Conservation (phyloP, 2,329 filamentous ascomycete species). For the Cordyceps militaris region DNA sequence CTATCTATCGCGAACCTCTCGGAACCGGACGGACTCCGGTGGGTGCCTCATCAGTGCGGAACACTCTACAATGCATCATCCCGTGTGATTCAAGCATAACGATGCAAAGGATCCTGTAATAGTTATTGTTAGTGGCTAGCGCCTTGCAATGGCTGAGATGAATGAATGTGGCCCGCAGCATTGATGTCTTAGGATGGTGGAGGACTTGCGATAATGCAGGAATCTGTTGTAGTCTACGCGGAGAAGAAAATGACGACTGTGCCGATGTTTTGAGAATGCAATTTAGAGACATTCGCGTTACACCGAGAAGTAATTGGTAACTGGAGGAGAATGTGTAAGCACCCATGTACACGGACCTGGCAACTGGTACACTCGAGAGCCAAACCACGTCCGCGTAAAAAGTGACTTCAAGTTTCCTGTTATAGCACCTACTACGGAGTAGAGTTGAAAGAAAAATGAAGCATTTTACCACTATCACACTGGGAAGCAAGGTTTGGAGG, state of each 20-base stretch:
- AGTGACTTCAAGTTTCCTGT: too few species aligned
- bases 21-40: not conserved
- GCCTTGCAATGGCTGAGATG: not conserved
- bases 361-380: not conserved
- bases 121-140: not conserved
- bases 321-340: not conserved
- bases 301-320: not conserved
- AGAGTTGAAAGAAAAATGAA: not conserved
- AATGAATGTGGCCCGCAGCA: not conserved
- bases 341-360: not conserved
- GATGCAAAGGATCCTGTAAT: not conserved
- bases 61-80: not conserved
- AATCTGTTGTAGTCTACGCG: not conserved
- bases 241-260: not conserved
- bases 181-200: constrained; percentile 5
- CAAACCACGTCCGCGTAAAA: not conserved
- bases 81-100: constrained; percentile 1
- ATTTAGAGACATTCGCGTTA: not conserved
- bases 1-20: not conserved
- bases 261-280: not conserved
- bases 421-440: too few species aligned
- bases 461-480: not conserved
- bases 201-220: not conserved
- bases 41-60: not conserved
- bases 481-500: not conserved